These are phyloP conservation scores for Cercophora scortea DNA, from an alignment of 495 filamentous ascomycete genomes.

Conservation along the genomic window DNA sequence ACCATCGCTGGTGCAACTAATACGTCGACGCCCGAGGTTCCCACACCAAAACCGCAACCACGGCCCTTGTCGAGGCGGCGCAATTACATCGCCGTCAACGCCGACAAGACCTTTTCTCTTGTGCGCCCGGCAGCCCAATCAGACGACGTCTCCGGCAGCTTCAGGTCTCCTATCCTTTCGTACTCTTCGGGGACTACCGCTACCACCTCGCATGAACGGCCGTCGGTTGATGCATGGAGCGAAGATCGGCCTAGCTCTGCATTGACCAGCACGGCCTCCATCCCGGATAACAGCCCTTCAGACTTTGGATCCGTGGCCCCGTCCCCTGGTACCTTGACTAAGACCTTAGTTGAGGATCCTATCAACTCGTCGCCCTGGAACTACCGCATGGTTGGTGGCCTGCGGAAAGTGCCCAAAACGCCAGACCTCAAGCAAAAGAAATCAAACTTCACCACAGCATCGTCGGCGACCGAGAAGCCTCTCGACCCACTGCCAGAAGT, in stretches of 20 bases:
- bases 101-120: conserved; percentile 43
- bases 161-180: conserved; percentile 24
- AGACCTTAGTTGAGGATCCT: conserved; percentile 35
- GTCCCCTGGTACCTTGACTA: conserved; percentile 23
- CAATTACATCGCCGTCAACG: conserved; percentile 32
- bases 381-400: conserved; percentile 46
- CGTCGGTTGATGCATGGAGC: conserved; percentile 38
- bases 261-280: conserved; percentile 28
- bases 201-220: conserved; percentile 36
- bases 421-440: conserved; percentile 40
- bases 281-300: conserved; percentile 33
- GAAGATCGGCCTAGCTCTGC: conserved; percentile 37
- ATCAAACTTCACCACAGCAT: conserved; percentile 16
- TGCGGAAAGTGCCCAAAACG: conserved; percentile 45
- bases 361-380: conserved; percentile 39
- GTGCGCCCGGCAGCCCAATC: conserved; percentile 18
- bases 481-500: conserved; percentile 36
- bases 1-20: conserved; percentile 12
- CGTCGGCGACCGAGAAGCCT: conserved; percentile 18
- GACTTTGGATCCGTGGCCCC: conserved; percentile 17
- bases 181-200: conserved; percentile 29
- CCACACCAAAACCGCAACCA: conserved; percentile 3
- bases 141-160: conserved; percentile 14
- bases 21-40: conserved; percentile 3
- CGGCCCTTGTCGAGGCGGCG: conserved; percentile 30